Percentiles rank a stretch among this genome's conserved stretches.
phyloP scores from a whole-genome alignment of 768 basidiomycete species.

The Lactifluus piperatus region DNA sequence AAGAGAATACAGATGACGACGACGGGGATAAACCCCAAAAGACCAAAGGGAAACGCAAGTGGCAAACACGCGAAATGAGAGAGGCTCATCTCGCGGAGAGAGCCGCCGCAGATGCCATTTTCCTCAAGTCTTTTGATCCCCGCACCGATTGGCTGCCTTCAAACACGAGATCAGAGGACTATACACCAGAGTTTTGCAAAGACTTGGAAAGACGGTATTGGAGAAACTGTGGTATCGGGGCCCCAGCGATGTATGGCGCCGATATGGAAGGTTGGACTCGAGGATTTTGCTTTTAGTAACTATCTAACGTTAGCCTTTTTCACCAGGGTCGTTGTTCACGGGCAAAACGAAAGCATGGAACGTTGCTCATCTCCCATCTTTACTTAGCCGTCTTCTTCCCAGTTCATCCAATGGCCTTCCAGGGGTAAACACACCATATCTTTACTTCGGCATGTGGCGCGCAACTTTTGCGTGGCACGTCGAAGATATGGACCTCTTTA shows the following conservation, averaged over 20 bases:
- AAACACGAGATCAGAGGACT: constrained; percentile 64
- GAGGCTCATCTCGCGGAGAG: constrained; percentile 44
- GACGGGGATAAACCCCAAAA: constrained; percentile 28
- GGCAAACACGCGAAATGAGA: constrained; percentile 33
- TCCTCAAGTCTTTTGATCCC: constrained; percentile 67
- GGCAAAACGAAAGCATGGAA: constrained; percentile 84
- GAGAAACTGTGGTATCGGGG: constrained; percentile 83
- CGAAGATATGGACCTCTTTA: constrained; percentile 98
- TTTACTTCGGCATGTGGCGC: constrained; percentile 99
- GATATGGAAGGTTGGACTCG: constrained; percentile 72
- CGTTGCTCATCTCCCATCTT: constrained; percentile 83
- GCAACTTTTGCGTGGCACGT: constrained; percentile 99
- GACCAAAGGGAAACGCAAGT: constrained; percentile 33
- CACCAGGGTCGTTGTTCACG: constrained; percentile 55
- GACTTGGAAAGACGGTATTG: constrained; percentile 86
- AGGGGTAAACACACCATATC: constrained; percentile 94
- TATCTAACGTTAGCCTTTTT: neutral
- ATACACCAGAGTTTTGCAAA: constrained; percentile 80
- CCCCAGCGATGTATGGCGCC: constrained; percentile 96
- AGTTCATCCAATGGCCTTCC: constrained; percentile 63
- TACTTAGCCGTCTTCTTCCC: constrained; percentile 73
- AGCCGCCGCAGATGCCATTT: constrained; percentile 38
- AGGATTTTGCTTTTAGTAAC: neutral
- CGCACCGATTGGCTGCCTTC: constrained; percentile 71
- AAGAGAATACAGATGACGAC: constrained; percentile 15